Evolutionary conservation across 495 filamentous ascomycete genomes (phyloP), one percentile per base, ranked within the genome.

Genomic region (Immersiella caudata): DNA sequence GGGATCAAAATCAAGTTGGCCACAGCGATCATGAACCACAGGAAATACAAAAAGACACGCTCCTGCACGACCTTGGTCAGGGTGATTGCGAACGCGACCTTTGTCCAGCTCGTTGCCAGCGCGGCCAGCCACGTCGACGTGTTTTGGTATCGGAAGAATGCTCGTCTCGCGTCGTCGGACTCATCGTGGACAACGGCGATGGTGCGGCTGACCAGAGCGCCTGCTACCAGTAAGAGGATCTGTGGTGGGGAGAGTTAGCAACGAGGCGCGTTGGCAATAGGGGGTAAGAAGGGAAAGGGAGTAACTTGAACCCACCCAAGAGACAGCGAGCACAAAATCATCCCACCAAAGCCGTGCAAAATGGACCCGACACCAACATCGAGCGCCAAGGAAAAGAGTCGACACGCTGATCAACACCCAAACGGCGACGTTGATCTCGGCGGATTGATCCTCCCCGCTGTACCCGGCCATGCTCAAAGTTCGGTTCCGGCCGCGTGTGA

Each of bases 11-110:
- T 67, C 27, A 71, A 26, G 56, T 71, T 71, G 0, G 60, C 70
- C n/a, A 67, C 52, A 27, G 68, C 49, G 12, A 69, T 67, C 52
- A 71, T 20, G 22, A 67, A 67, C 52, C 60, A 67, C 25, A 71
- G 62, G 55, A 71, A 66, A 60, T 63, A 66, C 5, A 21, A 22
- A 6, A 69, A 59, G 54, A 18, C 0, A 11, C 27, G 50, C 35
- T 71, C 49, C 4, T 56, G 66, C 11, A 14, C 54, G 46, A 71
- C 66, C 36, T 67, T 68, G 21, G 20, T 61, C 26, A 71, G 29
- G 24, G 70, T 71, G 24, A 71, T 60, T 26, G 70, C 70, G 29
- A 71, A 71, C 55, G 67, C 67, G 55, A 71, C 64, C 36, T 71
- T 71, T 51, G 67, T 64, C 70, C 70, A 71, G 60, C 58, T 59